phyloP scores from a whole-genome alignment of 805 yeast genomes.

The Priceomyces medius region DNA sequence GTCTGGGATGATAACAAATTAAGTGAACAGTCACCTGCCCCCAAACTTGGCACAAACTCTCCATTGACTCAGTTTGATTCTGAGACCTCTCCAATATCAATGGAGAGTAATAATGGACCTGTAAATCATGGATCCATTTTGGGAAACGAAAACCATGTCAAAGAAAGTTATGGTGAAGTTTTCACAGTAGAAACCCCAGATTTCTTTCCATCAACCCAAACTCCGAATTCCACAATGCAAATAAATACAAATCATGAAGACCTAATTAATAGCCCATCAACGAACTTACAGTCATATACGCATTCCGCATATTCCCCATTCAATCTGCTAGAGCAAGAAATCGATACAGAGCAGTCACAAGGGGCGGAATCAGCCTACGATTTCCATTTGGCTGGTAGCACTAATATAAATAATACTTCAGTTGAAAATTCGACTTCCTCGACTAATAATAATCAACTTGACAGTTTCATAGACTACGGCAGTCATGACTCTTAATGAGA shows the following conservation, averaged over 20 bases:
- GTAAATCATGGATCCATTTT: conserved; percentile 5
- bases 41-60: conserved; percentile 6
- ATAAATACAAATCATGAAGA: conserved; percentile 6
- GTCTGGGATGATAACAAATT: conserved; percentile 12
- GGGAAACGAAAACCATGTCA: conserved; percentile 5
- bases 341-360: conserved; percentile 7
- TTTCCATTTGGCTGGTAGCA: conserved; percentile 7
- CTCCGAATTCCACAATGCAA: conserved; percentile 9
- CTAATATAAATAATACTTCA: conserved; percentile 9
- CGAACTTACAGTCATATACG: conserved; percentile 14
- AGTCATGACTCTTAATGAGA: conserved; percentile 8
- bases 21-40: not conserved
- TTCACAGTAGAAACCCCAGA: conserved; percentile 23
- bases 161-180: conserved; percentile 15
- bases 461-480: conserved; percentile 25
- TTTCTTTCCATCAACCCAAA: conserved; percentile 18
- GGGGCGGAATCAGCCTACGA: conserved; percentile 10
- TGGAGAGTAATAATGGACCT: conserved; percentile 9
- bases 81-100: conserved; percentile 19
- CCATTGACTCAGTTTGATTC: conserved; percentile 20
- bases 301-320: conserved; percentile 12
- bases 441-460: conserved; percentile 14
- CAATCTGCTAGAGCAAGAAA: conserved; percentile 2
- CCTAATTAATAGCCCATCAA: conserved; percentile 12
- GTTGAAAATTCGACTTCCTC: conserved; percentile 9